These are phyloP conservation scores for Coemansia nantahalensis DNA, from an alignment of 192 early-diverging fungal species.

Conservation along the genomic window DNA sequence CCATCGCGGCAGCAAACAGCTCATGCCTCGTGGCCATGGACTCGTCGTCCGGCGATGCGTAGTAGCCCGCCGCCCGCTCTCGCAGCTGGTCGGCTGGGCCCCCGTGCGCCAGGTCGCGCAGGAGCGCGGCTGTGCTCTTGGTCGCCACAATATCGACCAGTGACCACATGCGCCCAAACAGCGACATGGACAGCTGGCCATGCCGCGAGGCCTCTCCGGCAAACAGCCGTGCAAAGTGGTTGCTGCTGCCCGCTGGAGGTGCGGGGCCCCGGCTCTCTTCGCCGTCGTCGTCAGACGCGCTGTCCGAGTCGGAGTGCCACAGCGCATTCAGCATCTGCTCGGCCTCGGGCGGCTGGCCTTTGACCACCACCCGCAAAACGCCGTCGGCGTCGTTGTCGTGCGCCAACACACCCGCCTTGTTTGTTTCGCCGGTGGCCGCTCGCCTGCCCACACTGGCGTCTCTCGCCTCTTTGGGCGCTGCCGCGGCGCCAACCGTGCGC, in stretches of 20 bases:
- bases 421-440: no score
- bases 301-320: not conserved
- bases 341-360: not conserved
- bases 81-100: not conserved
- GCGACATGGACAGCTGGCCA: slow-evolving; percentile 20
- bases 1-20: slow-evolving; percentile 15
- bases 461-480: not conserved
- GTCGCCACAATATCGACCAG: slow-evolving; percentile 35
- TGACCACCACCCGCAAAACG: slow-evolving; percentile 1
- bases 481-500: not conserved
- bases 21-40: slow-evolving; percentile 36
- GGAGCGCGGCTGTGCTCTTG: slow-evolving; percentile 16
- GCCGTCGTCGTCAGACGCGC: slow-evolving; percentile 2
- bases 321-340: not conserved
- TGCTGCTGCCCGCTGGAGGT: slow-evolving; percentile 2
- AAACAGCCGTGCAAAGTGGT: slow-evolving; percentile 25
- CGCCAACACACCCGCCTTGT: no score
- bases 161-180: slow-evolving; percentile 50
- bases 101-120: slow-evolving; percentile 13
- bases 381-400: not conserved
- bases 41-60: slow-evolving; percentile 28
- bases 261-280: not conserved
- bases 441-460: no score
- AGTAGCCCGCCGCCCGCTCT: slow-evolving; percentile 11
- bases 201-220: slow-evolving; percentile 4